Evolutionary conservation across 495 filamentous ascomycete genomes (phyloP).

Genomic region (Tuber microsphaerosporum): DNA sequence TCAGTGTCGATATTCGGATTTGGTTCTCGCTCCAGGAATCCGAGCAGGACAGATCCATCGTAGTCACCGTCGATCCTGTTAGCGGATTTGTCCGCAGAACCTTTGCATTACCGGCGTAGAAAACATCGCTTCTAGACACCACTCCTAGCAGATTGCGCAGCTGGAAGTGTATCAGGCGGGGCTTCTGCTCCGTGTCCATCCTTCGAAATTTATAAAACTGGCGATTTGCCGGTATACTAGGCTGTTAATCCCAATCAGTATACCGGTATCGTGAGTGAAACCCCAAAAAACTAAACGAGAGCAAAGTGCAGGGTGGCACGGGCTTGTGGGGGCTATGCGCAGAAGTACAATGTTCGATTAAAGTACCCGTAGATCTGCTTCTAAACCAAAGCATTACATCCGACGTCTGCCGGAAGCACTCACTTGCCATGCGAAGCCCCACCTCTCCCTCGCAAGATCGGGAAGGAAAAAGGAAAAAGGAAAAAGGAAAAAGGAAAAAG

Average conservation of each 20-base stretch:
- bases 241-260: constrained; percentile 33
- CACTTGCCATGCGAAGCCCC: constrained; percentile 5
- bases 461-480: neutral
- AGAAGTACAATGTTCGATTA: constrained; percentile 42
- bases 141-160: constrained; percentile 75
- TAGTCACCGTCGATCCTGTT: constrained; percentile 44
- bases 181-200: constrained; percentile 60
- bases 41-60: constrained; percentile 56
- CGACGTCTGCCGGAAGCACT: constrained; percentile 5
- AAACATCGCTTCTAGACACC: constrained; percentile 64
- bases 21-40: constrained; percentile 44
- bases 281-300: neutral
- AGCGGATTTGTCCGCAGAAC: constrained; percentile 53
- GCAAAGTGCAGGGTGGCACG: constrained; percentile 13
- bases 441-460: neutral
- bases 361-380: constrained; percentile 39
- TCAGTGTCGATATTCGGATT: constrained; percentile 62
- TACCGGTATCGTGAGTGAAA: neutral
- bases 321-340: constrained; percentile 4
- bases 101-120: constrained; percentile 61
- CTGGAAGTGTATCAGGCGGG: constrained; percentile 75
- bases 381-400: constrained; percentile 3
- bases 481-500: no score
- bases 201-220: constrained; percentile 63
- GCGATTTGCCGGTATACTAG: constrained; percentile 44